These are phyloP conservation scores for Cicer pinnatifidum DNA, from an alignment of 306 rosid species.

Conservation along the genomic window DNA sequence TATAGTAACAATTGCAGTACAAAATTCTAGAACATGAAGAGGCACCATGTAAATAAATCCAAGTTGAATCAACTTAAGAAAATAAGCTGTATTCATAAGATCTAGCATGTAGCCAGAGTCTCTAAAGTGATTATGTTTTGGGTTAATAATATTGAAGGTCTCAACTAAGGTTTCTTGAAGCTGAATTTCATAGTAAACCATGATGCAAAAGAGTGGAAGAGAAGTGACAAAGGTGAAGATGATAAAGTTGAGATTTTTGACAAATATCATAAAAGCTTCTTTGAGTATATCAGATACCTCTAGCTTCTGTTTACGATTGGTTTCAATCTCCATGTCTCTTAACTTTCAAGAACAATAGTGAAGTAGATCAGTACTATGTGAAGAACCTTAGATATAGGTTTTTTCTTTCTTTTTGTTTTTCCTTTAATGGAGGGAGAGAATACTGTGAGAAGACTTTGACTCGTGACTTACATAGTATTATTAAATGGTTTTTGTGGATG, in stretches of 20 bases:
- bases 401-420: background rate
- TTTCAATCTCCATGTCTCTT: constrained; percentile 45
- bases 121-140: background rate
- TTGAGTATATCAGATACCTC: constrained; percentile 49
- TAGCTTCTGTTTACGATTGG: constrained; percentile 40
- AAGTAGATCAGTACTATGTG: background rate
- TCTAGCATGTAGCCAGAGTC: background rate
- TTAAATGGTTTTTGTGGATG: background rate
- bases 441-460: constrained; percentile 41
- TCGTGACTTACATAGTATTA: background rate
- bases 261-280: constrained; percentile 44
- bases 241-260: constrained; percentile 53
- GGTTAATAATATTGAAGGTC: constrained; percentile 23
- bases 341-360: constrained; percentile 12
- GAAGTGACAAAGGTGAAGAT: constrained; percentile 51
- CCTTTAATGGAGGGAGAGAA: background rate
- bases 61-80: constrained; percentile 35
- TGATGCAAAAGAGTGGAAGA: constrained; percentile 59
- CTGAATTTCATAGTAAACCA: constrained; percentile 48
- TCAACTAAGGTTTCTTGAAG: constrained; percentile 49
- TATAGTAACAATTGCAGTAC: constrained; percentile 40
- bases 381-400: background rate
- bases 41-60: constrained; percentile 47
- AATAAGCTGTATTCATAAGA: background rate
- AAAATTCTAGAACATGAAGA: constrained; percentile 46